These are phyloP conservation scores for Nymphaea colorata DNA, from an alignment of 164 flowering plant species.

Conservation along the genomic window DNA sequence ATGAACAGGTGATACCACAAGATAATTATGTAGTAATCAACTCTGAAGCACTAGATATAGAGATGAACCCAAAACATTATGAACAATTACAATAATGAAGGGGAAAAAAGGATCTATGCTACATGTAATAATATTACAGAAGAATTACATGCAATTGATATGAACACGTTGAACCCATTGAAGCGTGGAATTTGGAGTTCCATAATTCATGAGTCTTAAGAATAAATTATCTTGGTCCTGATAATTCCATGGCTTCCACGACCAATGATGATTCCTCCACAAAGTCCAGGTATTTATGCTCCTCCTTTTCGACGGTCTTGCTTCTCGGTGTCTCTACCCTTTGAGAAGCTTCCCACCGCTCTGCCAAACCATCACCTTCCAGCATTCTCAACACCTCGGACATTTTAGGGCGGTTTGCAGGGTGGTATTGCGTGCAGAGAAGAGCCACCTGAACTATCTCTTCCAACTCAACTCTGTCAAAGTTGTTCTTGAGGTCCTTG, in stretches of 20 bases:
- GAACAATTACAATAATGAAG: not conserved
- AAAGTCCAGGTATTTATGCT: constrained; percentile 44
- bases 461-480: constrained; percentile 50
- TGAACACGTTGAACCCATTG: not conserved
- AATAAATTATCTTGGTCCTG: constrained; percentile 36
- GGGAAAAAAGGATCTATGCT: too few species aligned
- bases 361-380: constrained; percentile 79
- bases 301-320: constrained; percentile 32
- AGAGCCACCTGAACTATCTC: constrained; percentile 78
- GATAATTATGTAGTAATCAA: too few species aligned
- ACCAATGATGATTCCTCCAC: constrained; percentile 67
- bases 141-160: not conserved
- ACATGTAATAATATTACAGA: not conserved
- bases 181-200: not conserved
- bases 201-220: not conserved
- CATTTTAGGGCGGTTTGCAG: constrained; percentile 68
- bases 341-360: constrained; percentile 77
- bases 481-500: constrained; percentile 56
- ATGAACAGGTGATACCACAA: too few species aligned
- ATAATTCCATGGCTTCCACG: constrained; percentile 87
- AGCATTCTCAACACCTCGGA: constrained; percentile 65
- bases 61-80: not conserved
- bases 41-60: too few species aligned
- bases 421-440: constrained; percentile 66
- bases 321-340: constrained; percentile 43